Percentiles rank a stretch among this genome's conserved stretches.
These are phyloP conservation scores for Tagetes patula DNA, from an alignment of 129 eudicot genomes.

Conservation along the genomic window DNA sequence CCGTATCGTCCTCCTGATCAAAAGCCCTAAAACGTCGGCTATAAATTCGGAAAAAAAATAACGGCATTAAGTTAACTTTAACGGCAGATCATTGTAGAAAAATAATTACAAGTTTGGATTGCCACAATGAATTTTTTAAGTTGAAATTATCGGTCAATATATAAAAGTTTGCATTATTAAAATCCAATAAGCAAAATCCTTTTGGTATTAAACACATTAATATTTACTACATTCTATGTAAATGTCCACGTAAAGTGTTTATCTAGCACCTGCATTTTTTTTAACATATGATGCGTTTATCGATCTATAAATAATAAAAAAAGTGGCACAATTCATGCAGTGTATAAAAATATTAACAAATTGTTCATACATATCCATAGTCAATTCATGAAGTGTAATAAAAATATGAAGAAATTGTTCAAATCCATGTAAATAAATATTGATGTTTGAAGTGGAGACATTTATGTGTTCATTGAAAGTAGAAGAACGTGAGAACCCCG, in stretches of 20 bases:
- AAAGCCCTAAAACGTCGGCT: too few species aligned
- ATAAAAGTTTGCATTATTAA: too few species aligned
- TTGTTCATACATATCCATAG: not conserved
- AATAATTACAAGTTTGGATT: too few species aligned
- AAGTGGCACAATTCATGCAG: conserved; percentile 1
- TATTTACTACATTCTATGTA: not conserved
- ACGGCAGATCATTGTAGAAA: too few species aligned
- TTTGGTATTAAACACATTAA: not conserved
- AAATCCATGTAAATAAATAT: not conserved
- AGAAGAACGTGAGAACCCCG: conserved; percentile 42
- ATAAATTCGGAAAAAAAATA: too few species aligned
- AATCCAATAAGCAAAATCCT: too few species aligned
- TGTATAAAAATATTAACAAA: not conserved
- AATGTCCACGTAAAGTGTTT: not conserved
- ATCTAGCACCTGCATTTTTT: not conserved
- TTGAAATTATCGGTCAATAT: too few species aligned
- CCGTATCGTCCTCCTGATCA: too few species aligned
- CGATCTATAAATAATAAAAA: not conserved
- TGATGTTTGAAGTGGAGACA: conserved; percentile 19
- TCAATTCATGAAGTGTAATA: not conserved
- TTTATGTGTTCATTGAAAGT: conserved; percentile 35
- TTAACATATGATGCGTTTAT: too few species aligned
- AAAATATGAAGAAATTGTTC: conserved; percentile 14
- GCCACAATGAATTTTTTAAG: too few species aligned
- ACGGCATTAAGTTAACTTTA: too few species aligned